Evolutionary conservation across 192 early-diverging fungal genomes (phyloP), one percentile per base, ranked within the genome.

Genomic region (Coemansia sp.): DNA sequence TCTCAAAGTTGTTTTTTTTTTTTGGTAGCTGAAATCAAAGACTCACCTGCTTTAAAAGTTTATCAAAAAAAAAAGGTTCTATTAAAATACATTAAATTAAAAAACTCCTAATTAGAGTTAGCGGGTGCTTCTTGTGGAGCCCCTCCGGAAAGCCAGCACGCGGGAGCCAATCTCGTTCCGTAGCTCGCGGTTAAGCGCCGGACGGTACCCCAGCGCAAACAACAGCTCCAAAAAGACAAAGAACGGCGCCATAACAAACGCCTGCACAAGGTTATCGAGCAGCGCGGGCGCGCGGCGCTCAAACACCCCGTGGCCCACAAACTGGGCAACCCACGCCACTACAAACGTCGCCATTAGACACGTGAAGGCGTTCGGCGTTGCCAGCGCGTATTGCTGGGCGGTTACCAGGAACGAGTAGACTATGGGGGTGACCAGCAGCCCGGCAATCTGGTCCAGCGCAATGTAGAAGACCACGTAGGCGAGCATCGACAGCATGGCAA

Each of bases 161-260:
- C 71, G 65, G 19, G 33, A 31, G 21, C 71, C 77, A 16, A 80
- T 61, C 47, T 81, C 68, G 52, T 23, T 69, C 38, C 86, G 77
- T 24, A 95, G 65, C 43, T 86, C 81, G 56, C 82, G 64, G 54
- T 85, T 74, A 24, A 95, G 69, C 4, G 72, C 59, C 16, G 91
- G 88, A 40, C 90, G 88, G 77, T 92, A 93, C 25, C 95, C 92
- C 5, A 90, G 35, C 57, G 62, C 69, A 67, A 98, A 96, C 45
- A 98, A 70, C 8, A 85, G 49, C 73, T 98, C 93, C 28, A 91
- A 80, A 59, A 90, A 94, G 6, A 97, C 92, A 81, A 98, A 98
- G 69, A 94, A 93, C 25, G 93, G 94, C 2, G 95, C 95, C 59
- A 95, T 90, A 35, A 96, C 88, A 24, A 95, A 43, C 3, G 95